Percentiles rank a stretch among this genome's conserved stretches.
phyloP scores from a whole-genome alignment of 306 rosid genomes.

The Sphenostylis stenocarpa region DNA sequence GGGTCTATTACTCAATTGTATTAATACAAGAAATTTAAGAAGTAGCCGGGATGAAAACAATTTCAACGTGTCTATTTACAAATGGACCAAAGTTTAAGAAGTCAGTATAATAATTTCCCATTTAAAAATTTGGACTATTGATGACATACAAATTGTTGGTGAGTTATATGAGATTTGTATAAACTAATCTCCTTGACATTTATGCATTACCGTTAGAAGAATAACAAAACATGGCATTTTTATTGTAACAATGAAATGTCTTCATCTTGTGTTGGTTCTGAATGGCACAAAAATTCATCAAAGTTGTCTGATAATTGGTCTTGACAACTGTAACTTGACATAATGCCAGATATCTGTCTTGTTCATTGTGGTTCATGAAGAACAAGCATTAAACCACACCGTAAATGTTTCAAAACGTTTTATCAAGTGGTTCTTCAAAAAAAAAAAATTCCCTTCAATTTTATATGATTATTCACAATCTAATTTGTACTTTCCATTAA shows the following conservation, averaged over 20 bases:
- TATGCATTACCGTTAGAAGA: slow-evolving; percentile 9
- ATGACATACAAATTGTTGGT: neutral
- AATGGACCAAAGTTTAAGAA: neutral
- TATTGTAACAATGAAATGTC: neutral
- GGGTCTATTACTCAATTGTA: neutral
- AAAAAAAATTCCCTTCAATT: slow-evolving; percentile 8
- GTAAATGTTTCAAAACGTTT: slow-evolving; percentile 2
- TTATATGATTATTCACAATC: neutral
- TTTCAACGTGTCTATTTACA: neutral
- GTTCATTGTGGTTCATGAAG: neutral
- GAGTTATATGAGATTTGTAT: neutral
- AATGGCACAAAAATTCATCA: neutral
- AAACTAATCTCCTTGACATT: neutral
- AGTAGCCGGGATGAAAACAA: neutral
- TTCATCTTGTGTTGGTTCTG: neutral
- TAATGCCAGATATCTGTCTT: neutral
- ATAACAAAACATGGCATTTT: slow-evolving; percentile 18
- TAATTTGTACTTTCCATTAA: neutral
- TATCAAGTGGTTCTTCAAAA: neutral
- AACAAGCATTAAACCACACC: neutral
- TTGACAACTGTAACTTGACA: slow-evolving; percentile 6
- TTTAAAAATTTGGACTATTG: neutral
- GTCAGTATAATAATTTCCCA: neutral
- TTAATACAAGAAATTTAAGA: neutral
- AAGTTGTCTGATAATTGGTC: slow-evolving; percentile 4